Evolutionary conservation across 768 basidiomycete genomes (phyloP).

Genomic region (Leccinum uliginosum): DNA sequence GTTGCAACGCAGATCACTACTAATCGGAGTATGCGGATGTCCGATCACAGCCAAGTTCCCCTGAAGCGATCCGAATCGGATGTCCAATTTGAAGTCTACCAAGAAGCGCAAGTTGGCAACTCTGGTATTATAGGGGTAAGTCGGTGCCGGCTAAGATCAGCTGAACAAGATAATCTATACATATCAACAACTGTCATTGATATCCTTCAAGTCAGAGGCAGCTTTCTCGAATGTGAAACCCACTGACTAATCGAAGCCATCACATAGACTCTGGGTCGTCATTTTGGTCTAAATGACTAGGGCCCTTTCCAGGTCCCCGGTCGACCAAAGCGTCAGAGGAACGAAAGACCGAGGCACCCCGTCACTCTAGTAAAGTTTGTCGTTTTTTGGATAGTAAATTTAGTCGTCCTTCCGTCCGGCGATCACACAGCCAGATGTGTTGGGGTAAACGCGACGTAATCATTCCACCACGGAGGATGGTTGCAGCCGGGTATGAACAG

Average conservation of each 20-base stretch:
- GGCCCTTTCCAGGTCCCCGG: neutral
- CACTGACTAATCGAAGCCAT: neutral
- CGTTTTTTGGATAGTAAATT: neutral
- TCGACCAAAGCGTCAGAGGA: neutral
- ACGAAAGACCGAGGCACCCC: neutral
- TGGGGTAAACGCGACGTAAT: neutral
- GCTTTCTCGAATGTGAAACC: neutral
- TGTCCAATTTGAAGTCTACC: neutral
- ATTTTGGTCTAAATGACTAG: conserved; percentile 2
- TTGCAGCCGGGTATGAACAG: neutral
- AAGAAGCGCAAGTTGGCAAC: neutral
- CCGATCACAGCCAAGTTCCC: neutral
- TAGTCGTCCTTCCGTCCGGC: neutral
- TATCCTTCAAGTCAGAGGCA: neutral
- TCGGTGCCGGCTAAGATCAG: neutral
- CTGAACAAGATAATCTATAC: neutral
- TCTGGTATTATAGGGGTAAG: neutral
- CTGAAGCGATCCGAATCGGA: neutral
- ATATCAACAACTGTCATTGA: neutral
- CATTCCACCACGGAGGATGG: neutral
- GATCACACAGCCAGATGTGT: neutral
- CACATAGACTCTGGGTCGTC: neutral
- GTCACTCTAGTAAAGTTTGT: neutral
- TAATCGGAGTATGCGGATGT: neutral
- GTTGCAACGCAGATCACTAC: neutral